These are phyloP conservation scores for Umbelopsis ramanniana DNA, from an alignment of 192 early-diverging fungal genomes.

Conservation along the genomic window DNA sequence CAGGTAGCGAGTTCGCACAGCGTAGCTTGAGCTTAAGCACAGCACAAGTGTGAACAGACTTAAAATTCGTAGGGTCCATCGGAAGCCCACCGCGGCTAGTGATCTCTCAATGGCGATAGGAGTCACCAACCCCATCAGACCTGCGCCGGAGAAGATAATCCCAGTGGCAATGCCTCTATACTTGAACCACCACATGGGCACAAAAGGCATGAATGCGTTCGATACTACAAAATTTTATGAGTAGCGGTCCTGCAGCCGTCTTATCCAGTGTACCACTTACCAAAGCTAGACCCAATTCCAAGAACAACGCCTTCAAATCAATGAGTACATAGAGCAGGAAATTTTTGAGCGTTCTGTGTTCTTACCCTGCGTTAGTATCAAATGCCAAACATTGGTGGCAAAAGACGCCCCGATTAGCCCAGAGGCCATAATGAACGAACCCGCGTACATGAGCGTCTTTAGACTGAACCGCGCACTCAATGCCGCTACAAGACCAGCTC, in stretches of 20 bases:
- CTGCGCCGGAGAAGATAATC: conserved; percentile 23
- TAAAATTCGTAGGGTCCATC: conserved; percentile 26
- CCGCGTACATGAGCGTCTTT: conserved; percentile 8
- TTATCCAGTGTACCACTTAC: neutral
- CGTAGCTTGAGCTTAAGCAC: neutral
- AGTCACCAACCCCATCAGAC: conserved; percentile 1
- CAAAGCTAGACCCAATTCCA: neutral
- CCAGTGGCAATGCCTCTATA: conserved; percentile 13
- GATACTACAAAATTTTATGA: neutral
- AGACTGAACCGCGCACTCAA: conserved; percentile 15
- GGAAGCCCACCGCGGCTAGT: conserved; percentile 1
- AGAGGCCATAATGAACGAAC: conserved; percentile 16
- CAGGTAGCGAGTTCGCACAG: conserved; percentile 6
- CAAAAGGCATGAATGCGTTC: conserved; percentile 21
- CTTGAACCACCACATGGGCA: conserved; percentile 27
- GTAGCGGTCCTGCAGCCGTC: neutral
- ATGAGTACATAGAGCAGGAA: too few relatives aligned
- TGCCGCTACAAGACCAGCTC: neutral
- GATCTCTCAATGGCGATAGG: conserved; percentile 9
- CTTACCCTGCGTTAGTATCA: neutral
- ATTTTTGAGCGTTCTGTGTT: too few relatives aligned
- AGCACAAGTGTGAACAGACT: conserved; percentile 6
- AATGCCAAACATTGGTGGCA: conserved; percentile 9
- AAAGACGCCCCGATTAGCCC: neutral
- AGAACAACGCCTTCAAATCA: too few relatives aligned